phyloP scores from a whole-genome alignment of 2,329 filamentous ascomycete species.

The Coniella lustricola region DNA sequence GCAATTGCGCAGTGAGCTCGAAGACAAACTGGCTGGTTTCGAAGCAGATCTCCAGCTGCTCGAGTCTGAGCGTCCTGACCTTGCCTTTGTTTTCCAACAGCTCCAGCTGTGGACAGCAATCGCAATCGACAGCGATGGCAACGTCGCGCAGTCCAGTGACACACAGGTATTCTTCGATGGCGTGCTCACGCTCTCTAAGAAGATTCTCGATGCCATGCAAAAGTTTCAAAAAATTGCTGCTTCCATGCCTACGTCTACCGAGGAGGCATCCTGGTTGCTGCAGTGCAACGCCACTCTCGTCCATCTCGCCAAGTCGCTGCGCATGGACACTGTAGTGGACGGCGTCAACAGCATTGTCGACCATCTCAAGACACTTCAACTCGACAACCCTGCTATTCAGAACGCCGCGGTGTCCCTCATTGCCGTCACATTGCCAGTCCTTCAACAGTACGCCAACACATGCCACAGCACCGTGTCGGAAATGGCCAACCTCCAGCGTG shows the following conservation, averaged over 20 bases:
- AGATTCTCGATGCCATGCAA: constrained; percentile 73
- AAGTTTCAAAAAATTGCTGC: constrained; percentile 53
- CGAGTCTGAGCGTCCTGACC: constrained; percentile 43
- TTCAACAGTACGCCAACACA: constrained; percentile 64
- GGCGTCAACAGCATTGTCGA: constrained; percentile 33
- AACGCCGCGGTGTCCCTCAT: constrained; percentile 50
- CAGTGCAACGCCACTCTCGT: constrained; percentile 46
- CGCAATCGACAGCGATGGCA: constrained; percentile 14
- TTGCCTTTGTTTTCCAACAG: constrained; percentile 60
- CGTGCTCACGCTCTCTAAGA: constrained; percentile 62
- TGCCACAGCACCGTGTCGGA: constrained; percentile 51
- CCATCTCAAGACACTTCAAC: constrained; percentile 28
- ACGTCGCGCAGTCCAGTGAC: constrained; percentile 16
- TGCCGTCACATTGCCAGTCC: constrained; percentile 58
- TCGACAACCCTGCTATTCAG: constrained; percentile 34
- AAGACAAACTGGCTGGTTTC: constrained; percentile 31
- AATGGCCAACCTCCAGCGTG: constrained; percentile 58
- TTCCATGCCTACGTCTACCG: constrained; percentile 49
- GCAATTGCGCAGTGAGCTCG: constrained; percentile 28
- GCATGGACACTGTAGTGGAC: constrained; percentile 46
- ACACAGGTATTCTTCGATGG: constrained; percentile 45
- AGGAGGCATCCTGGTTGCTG: constrained; percentile 58
- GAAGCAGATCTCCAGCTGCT: constrained; percentile 35
- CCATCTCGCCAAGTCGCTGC: constrained; percentile 51
- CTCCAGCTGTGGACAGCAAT: constrained; percentile 55